Evolutionary conservation across 495 filamentous ascomycete species (phyloP), one percentile per base, ranked within the genome.

Genomic region (Hyaloscypha bicolor): DNA sequence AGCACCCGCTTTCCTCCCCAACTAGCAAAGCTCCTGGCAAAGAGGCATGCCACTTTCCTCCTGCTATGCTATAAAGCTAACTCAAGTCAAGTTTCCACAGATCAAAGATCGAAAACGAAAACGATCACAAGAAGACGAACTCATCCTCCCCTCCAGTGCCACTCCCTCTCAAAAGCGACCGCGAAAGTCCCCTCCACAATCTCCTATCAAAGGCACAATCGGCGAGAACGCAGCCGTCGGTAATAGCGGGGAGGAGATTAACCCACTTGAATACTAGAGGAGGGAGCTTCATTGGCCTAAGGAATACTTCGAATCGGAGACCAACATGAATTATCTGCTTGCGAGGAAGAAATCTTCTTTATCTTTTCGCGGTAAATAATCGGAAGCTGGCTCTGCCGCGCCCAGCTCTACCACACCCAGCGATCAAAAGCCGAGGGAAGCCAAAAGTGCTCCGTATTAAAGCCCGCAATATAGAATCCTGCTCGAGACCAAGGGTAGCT

Each of bases 401-500:
- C 62, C 62, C 30, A 78, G 72, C 53, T 77, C 73, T 64, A 55
- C 21, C 4, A 81, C 72, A 33, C 69, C 77, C 21, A 81, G 79
- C 73, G 76, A 80, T 68, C 59, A 80, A 68, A 76, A 73, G 72
- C 77, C 74, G 59, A 74, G 79, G 48, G 57, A 64, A 37, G 61
- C 29, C 33, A 80, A 81, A 70, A 83, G 79, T 67, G 69, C 73
- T 16, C 32, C 83, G 84, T 62, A 39, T 63, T 57, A 70, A 42
- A 55, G 68, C 9, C 1, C 25, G 25, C 25, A 2, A 1, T 83
- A 81, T 63, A 52, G 62, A 19, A 70, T 52, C 2, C 29, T 78
- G 8, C 80, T 82, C 58, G 67, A 22, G 9, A 74, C 73, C n/a
- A 77, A 77, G 37, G 77, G 76, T 21, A 79, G 76, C 66, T 83